Conservation (phyloP, 345 rosid genomes). For the Populus nigra region DNA sequence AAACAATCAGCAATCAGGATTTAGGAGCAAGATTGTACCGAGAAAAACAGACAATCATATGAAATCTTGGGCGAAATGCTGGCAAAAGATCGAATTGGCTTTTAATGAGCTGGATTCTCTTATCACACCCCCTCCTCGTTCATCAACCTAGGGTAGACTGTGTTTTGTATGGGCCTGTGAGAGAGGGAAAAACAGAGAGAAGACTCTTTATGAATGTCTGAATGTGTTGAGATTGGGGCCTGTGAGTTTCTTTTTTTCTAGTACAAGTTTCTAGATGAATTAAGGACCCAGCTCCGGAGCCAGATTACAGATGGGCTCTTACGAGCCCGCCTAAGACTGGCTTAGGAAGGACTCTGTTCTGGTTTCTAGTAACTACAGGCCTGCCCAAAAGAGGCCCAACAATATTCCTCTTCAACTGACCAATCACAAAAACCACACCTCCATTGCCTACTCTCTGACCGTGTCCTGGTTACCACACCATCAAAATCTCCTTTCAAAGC, state of each 20-base stretch:
- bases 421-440: constrained; percentile 26
- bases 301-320: background rate
- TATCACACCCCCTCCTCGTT: background rate
- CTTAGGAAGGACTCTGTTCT: background rate
- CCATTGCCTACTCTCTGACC: constrained; percentile 43
- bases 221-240: background rate
- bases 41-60: background rate
- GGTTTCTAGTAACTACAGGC: background rate
- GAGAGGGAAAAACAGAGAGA: background rate
- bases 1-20: background rate
- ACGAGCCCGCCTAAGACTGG: background rate
- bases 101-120: background rate
- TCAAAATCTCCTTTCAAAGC: constrained; percentile 8
- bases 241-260: background rate
- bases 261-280: background rate
- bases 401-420: constrained; percentile 49
- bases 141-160: background rate
- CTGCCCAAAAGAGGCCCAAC: constrained; percentile 32
- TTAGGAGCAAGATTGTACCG: background rate
- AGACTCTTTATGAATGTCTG: background rate
- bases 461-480: constrained; percentile 14
- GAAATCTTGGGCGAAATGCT: background rate
- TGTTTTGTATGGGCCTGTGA: background rate
- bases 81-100: background rate
- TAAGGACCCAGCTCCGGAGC: too few species aligned